These are phyloP conservation scores for Blastocystis sp. DNA, from an alignment of 352 stramenopile species.

Conservation along the genomic window DNA sequence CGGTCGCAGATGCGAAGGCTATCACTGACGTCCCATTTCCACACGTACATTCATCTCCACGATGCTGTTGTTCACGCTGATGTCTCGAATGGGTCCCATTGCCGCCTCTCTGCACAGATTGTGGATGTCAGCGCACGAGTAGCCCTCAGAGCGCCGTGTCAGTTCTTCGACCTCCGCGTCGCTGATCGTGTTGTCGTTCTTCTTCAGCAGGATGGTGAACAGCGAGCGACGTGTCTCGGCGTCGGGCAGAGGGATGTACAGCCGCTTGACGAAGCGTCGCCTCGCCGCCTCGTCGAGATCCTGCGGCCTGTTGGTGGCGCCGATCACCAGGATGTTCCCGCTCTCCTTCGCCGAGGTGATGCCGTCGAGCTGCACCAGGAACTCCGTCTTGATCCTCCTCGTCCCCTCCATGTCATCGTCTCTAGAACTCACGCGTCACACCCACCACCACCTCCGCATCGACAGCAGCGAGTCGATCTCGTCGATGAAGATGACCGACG, in stretches of 20 bases:
- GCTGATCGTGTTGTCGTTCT: slow-evolving; percentile 82
- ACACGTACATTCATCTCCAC: slow-evolving; percentile 74
- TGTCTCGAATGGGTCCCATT: slow-evolving; percentile 87
- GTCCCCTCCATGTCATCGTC: slow-evolving; percentile 90
- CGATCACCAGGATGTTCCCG: slow-evolving; percentile 80
- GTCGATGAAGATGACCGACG: slow-evolving; percentile 97
- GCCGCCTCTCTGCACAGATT: slow-evolving; percentile 91
- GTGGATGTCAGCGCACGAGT: slow-evolving; percentile 92
- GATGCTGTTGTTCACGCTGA: slow-evolving; percentile 73
- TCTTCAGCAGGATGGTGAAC: slow-evolving; percentile 80
- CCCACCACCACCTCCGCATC: slow-evolving; percentile 81
- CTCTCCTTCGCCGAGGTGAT: not conserved
- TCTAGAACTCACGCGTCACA: slow-evolving; percentile 62
- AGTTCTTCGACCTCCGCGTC: slow-evolving; percentile 75
- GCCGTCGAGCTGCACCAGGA: slow-evolving; percentile 94
- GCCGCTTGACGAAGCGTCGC: slow-evolving; percentile 89
- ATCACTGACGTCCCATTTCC: not conserved
- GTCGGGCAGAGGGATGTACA: slow-evolving; percentile 96
- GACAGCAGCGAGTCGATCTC: slow-evolving; percentile 97
- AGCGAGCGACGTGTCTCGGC: slow-evolving; percentile 71
- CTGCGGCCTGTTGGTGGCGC: slow-evolving; percentile 96
- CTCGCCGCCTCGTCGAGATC: slow-evolving; percentile 84
- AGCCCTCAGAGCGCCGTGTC: slow-evolving; percentile 71
- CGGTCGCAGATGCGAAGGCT: slow-evolving; percentile 75
- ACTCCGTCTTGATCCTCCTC: slow-evolving; percentile 89